phyloP scores from a whole-genome alignment of 495 filamentous ascomycete species.

The Hyaloscypha finlandica region DNA sequence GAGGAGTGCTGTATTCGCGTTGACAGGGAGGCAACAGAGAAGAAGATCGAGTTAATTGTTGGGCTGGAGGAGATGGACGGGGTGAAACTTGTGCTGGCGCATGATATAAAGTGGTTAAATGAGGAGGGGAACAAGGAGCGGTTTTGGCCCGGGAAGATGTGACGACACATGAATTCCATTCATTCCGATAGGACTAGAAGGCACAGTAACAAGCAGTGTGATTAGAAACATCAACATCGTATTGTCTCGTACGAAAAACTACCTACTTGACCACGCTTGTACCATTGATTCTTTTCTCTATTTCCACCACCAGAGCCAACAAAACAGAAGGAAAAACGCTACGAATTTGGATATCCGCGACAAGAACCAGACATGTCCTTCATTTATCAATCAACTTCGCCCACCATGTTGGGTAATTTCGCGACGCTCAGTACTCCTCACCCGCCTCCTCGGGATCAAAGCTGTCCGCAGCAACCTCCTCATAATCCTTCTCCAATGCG shows the following conservation, averaged over 20 bases:
- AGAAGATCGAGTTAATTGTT: conserved; percentile 39
- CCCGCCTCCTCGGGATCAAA: conserved; percentile 61
- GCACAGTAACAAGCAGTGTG: background rate
- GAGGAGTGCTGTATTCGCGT: conserved; percentile 46
- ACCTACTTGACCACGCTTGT: background rate
- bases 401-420: background rate
- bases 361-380: background rate
- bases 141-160: conserved; percentile 29
- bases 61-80: conserved; percentile 30
- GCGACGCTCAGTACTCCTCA: conserved; percentile 63
- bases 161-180: background rate
- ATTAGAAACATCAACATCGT: background rate
- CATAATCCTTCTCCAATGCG: conserved; percentile 88
- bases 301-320: conserved; percentile 4
- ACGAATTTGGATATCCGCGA: conserved; percentile 6
- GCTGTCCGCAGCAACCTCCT: conserved; percentile 82
- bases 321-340: background rate
- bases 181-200: too few species aligned
- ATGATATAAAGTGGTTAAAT: conserved; percentile 47
- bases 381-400: background rate
- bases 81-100: conserved; percentile 49
- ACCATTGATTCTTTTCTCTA: conserved; percentile 2
- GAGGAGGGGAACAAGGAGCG: conserved; percentile 39
- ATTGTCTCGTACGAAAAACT: background rate
- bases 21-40: conserved; percentile 36